phyloP scores from a whole-genome alignment of 2,329 filamentous ascomycete genomes.

The Sphaerulina vaccinii region DNA sequence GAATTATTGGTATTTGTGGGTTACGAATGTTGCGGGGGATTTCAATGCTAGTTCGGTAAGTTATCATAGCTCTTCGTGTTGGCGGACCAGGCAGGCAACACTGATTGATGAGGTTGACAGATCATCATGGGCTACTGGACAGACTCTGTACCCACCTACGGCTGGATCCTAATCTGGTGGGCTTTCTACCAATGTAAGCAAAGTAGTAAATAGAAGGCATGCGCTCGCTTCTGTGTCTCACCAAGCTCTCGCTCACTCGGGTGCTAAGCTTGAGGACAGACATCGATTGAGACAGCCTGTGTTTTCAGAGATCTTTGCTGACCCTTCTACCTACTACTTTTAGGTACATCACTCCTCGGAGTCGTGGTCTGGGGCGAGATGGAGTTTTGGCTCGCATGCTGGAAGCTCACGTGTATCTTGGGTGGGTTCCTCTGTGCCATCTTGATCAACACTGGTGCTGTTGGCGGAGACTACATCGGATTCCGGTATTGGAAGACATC shows the following conservation, averaged over 20 bases:
- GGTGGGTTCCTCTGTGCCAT: neutral
- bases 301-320: too few species aligned
- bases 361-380: conserved; percentile 45
- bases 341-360: conserved; percentile 31
- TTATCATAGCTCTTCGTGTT: neutral
- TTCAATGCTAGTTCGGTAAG: neutral
- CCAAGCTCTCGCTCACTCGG: too few species aligned
- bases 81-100: conserved; percentile 12
- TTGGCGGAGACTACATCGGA: conserved; percentile 26
- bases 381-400: conserved; percentile 47
- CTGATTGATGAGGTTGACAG: neutral
- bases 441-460: conserved; percentile 32
- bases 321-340: too few species aligned
- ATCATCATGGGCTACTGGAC: conserved; percentile 24
- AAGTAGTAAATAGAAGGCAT: too few species aligned
- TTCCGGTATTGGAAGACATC: conserved; percentile 41
- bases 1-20: conserved; percentile 23
- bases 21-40: conserved; percentile 16
- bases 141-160: conserved; percentile 13
- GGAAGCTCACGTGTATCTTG: conserved; percentile 34
- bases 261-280: too few species aligned
- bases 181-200: conserved; percentile 21
- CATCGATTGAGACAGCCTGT: too few species aligned
- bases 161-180: conserved; percentile 21
- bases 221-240: too few species aligned